These are phyloP conservation scores for Ganoderma multipileum DNA, from an alignment of 1,284 basidiomycete species.

Conservation along the genomic window DNA sequence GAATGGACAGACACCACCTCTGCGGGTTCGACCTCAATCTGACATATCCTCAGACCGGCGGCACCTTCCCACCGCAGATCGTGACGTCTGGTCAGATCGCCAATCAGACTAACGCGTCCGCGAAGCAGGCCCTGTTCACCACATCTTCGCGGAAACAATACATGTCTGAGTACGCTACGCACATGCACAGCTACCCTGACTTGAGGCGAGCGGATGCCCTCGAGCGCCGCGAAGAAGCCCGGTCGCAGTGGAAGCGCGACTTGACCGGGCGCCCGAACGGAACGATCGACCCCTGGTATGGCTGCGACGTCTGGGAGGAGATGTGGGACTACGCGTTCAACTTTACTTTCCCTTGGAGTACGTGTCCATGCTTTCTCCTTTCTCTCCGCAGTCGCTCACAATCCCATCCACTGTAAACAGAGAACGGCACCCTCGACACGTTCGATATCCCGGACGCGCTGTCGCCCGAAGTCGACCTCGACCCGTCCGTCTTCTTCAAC, in stretches of 20 bases:
- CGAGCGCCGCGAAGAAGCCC: constrained; percentile 6
- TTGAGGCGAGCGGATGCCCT: constrained; percentile 6
- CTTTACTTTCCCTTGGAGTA: constrained; percentile 67
- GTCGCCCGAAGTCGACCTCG: constrained; percentile 51
- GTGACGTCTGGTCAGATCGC: constrained; percentile 8
- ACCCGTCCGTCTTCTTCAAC: constrained; percentile 63
- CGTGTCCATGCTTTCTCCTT: constrained; percentile 32
- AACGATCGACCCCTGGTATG: constrained; percentile 43
- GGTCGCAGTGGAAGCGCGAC: constrained; percentile 32
- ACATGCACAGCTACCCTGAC: not conserved
- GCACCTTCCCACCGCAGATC: constrained; percentile 50
- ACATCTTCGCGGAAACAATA: constrained; percentile 19
- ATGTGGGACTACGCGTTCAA: constrained; percentile 44
- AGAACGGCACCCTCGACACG: constrained; percentile 31
- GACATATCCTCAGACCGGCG: constrained; percentile 64
- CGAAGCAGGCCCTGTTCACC: constrained; percentile 1
- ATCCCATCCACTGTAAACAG: constrained; percentile 2
- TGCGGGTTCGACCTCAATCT: constrained; percentile 68
- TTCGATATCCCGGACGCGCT: constrained; percentile 65
- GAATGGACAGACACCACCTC: constrained; percentile 28
- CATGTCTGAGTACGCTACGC: constrained; percentile 10
- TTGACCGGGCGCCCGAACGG: constrained; percentile 36
- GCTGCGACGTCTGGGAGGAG: constrained; percentile 42
- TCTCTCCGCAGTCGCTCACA: not conserved
- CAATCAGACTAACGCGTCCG: not conserved